Evolutionary conservation across 805 yeast species (phyloP), one percentile per base, ranked within the genome.

Genomic region (Sungouiozyma ichnusensis): DNA sequence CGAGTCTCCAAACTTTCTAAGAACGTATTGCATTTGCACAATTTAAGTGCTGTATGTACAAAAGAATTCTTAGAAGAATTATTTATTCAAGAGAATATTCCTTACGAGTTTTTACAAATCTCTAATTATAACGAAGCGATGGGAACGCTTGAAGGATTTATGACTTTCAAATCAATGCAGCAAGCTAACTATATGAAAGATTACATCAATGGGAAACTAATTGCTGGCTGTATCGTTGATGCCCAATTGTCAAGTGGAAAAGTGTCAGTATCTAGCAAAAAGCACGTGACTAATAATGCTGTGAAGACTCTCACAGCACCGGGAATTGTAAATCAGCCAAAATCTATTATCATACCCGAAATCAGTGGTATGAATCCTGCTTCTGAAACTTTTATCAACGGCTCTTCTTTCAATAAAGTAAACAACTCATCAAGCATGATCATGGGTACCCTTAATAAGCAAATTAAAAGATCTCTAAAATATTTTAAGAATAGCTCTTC

Each of bases 401-500:
- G 29, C 11, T 11, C 29, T 24, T 11, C 29, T 7, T 7, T 7
- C 11, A 11, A 11, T 24, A 24, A 11, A 24, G 29, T 11, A 7
- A 7, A 6, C 11, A 29, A 34, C 13, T 4, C 13, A 27, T 16
- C 47, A 51, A 27, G 44, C 11, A 11, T 24, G 9, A 24, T 56
- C 3, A 24, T 48, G 14, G 49, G 50, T 4, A 39, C 43, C 7
- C 47, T 65, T 33, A 62, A 53, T 44, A 58, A 50, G 37, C 53
- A 58, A 40, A 55, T 63, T 0, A 52, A 51, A 17, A 57, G 49
- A 16, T 55, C 57, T 7, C 49, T 65, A 43, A 64, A 65, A 33
- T 66, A 61, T 35, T 46, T 64, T 37, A 48, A 52, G 36, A 56
- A 50, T 38, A 62, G 67, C 5, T 44, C 52, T 14, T 65, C 66